Base-by-base conservation (phyloP, 495 filamentous ascomycete species). In the Podospora appendiculata region DNA sequence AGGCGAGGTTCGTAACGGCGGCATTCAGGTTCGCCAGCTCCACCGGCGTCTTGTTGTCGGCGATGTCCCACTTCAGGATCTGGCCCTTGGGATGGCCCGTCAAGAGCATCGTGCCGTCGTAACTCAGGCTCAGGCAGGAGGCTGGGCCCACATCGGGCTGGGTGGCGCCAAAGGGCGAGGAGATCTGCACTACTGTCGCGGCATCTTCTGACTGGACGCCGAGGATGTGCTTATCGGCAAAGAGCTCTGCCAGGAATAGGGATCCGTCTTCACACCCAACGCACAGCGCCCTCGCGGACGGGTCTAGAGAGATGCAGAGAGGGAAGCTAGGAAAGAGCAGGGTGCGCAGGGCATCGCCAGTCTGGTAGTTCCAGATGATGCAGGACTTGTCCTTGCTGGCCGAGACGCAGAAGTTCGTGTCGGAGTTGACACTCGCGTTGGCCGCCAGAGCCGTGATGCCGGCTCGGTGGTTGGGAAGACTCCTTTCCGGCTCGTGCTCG, bases 361-460 rank as follows among this genome's bases (percentile, higher is more conserved):
- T 87, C 32, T 84, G 80, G 61, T 91, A 93, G 64, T 96, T 88
- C 93, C 93, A 98, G 50, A 88, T 78, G 55, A 93, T 83, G 54
- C 85, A 86, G 1, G 83, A 90, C 57, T 85, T 86, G 64, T 95
- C 90, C 54, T 85, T 80, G 49, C 88, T 87, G 1, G 82, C 79
- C 3, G 90, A 89, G 13, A 95, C 75, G 51, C 82, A 87, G 50
- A 93, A 80, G 58, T 87, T 90, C 48, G 82, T 82, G 49, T 77
- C 75, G 32, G 54, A 55, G 63, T 79, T 83, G 25, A 77, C 68
- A 61, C 83, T 85, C 55, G 86, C 83, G 47, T 86, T 85, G 35
- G 87, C 65, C 2, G 72, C 77, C 8, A 95, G 67, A 12, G 82
- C 79, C 4, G 81, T 90, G 61, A 96, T 85, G 45, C 79, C 85